Evolutionary conservation across 108 stramenopile species (phyloP).

Genomic region (Aurantiochytrium sp.): DNA sequence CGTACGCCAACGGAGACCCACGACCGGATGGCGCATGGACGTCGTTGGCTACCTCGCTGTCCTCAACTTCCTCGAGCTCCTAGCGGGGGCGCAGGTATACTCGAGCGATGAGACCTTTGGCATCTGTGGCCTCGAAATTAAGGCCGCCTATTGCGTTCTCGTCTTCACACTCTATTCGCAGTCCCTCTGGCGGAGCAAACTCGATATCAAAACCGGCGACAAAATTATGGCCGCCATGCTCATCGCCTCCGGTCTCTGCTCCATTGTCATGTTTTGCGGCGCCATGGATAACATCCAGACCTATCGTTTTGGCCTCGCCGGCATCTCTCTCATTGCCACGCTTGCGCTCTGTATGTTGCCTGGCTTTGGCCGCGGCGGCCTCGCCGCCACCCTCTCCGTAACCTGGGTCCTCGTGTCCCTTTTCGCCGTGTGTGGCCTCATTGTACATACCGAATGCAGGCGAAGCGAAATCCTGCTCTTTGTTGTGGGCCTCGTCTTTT

Average conservation of each 20-base stretch:
- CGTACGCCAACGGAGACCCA: not conserved
- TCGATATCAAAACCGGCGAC: not conserved
- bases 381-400: not conserved
- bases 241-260: not conserved
- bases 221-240: not conserved
- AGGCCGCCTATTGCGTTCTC: not conserved
- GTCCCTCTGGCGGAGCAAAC: not conserved
- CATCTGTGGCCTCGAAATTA: not conserved
- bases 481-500: not conserved
- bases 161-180: not conserved
- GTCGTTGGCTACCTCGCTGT: not conserved
- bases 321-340: not conserved
- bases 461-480: not conserved
- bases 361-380: not conserved
- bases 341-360: not conserved
- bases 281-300: no score
- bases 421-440: not conserved
- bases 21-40: not conserved
- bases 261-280: no score
- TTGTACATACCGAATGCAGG: not conserved
- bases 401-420: not conserved
- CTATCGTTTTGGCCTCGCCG: not conserved
- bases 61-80: not conserved
- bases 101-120: not conserved
- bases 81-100: not conserved